A percentile compares a stretch with the other conserved stretches of the same genome.
phyloP scores from a whole-genome alignment of 805 yeast species.

The Nakazawaea molendinolei region DNA sequence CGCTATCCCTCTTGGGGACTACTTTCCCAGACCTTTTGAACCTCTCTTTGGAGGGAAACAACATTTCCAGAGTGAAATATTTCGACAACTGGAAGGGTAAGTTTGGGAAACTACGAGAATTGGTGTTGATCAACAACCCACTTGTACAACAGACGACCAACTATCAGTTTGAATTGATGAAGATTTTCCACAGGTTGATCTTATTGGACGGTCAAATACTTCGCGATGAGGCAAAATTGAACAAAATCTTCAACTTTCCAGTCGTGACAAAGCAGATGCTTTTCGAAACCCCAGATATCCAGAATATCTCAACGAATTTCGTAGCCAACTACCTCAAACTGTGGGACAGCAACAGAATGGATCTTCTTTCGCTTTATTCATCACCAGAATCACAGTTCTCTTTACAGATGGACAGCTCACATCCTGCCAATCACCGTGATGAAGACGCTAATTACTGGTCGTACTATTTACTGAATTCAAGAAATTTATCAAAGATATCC shows the following conservation, averaged over 20 bases:
- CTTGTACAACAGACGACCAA: constrained; percentile 35
- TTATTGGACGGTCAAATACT: constrained; percentile 73
- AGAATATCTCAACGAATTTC: constrained; percentile 68
- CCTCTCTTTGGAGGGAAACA: constrained; percentile 74
- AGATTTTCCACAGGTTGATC: constrained; percentile 71
- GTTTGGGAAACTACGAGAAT: constrained; percentile 65
- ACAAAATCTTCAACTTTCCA: constrained; percentile 47
- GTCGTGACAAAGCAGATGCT: constrained; percentile 56
- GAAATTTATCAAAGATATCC: constrained; percentile 66
- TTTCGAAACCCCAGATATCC: constrained; percentile 72
- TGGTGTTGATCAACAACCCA: constrained; percentile 77
- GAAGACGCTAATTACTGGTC: constrained; percentile 38
- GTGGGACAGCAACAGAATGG: constrained; percentile 78
- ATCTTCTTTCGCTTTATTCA: constrained; percentile 68
- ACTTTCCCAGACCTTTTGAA: constrained; percentile 74
- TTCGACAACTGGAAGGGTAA: constrained; percentile 77
- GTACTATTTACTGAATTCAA: constrained; percentile 62
- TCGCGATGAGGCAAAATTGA: constrained; percentile 63
- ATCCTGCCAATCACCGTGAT: constrained; percentile 18
- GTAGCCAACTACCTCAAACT: constrained; percentile 64
- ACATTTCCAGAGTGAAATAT: constrained; percentile 46
- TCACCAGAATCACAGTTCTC: constrained; percentile 76
- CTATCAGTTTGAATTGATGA: constrained; percentile 57
- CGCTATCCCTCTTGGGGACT: constrained; percentile 58
- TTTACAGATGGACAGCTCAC: constrained; percentile 63